Evolutionary conservation across 2,329 filamentous ascomycete genomes (phyloP).

Genomic region (Zopfia rhizophila): DNA sequence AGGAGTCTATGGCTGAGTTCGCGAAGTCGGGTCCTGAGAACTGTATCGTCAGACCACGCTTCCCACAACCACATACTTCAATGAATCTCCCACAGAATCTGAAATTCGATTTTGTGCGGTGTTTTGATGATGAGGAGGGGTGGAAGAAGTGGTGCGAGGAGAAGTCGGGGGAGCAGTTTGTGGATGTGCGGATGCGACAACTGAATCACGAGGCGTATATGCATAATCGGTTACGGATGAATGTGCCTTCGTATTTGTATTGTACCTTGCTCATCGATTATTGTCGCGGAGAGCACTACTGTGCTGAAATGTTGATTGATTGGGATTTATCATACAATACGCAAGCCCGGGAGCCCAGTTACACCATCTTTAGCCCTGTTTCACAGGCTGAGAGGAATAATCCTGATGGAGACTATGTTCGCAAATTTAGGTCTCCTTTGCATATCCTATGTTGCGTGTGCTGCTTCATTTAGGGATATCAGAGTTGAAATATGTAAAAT

Average conservation of each 20-base stretch:
- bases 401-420: constrained; percentile 50
- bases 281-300: constrained; percentile 61
- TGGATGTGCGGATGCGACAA: constrained; percentile 64
- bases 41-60: constrained; percentile 61
- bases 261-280: constrained; percentile 63
- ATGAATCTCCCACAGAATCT: constrained; percentile 64
- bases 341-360: constrained; percentile 63
- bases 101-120: constrained; percentile 62
- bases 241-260: constrained; percentile 59
- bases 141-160: constrained; percentile 62
- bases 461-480: constrained; percentile 41
- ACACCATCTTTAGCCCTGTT: constrained; percentile 60
- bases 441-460: constrained; percentile 8
- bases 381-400: constrained; percentile 52
- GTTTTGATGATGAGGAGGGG: constrained; percentile 62
- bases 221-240: constrained; percentile 65
- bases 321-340: constrained; percentile 62
- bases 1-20: constrained; percentile 59
- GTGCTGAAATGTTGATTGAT: constrained; percentile 61
- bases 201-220: constrained; percentile 61
- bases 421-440: constrained; percentile 37
- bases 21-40: constrained; percentile 63
- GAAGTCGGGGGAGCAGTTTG: constrained; percentile 59
- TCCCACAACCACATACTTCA: constrained; percentile 57
- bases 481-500: constrained; percentile 51